Conservation (phyloP, 352 stramenopile species). For the Pythium biforme region DNA sequence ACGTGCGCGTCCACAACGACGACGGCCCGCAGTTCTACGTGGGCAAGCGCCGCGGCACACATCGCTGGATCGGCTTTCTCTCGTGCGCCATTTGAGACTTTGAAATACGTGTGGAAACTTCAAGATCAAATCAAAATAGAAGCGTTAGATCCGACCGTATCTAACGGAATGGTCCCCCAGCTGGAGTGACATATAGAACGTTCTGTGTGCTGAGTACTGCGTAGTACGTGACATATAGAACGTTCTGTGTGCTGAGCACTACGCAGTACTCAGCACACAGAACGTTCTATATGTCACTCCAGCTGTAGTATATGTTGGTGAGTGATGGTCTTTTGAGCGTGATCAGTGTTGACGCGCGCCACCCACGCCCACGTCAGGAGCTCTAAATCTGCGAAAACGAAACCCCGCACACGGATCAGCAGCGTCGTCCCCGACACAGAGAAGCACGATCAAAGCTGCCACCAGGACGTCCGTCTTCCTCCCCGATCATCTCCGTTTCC, state of each 20-base stretch:
- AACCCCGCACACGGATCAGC: not conserved
- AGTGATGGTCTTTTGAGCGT: not conserved
- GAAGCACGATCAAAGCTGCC: too few species aligned
- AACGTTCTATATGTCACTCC: too few species aligned
- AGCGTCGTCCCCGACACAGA: not conserved
- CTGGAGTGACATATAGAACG: too few species aligned
- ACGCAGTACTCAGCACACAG: too few species aligned
- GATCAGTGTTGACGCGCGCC: not conserved
- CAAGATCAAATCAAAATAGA: too few species aligned
- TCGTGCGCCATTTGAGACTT: not conserved
- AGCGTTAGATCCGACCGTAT: too few species aligned
- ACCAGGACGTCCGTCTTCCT: too few species aligned
- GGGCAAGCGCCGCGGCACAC: not conserved
- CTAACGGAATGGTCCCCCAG: too few species aligned
- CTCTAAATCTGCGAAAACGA: not conserved
- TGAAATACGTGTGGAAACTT: not conserved
- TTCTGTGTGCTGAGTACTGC: too few species aligned
- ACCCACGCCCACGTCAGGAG: not conserved
- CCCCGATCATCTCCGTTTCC: not conserved
- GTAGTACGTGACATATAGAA: too few species aligned
- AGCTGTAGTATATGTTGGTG: not conserved
- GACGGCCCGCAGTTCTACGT: conserved; percentile 3
- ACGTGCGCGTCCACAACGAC: conserved; percentile 7
- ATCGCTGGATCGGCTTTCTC: conserved; percentile 5
- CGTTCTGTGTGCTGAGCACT: too few species aligned